A percentile compares a stretch with the other conserved stretches of the same genome.
These are phyloP conservation scores for Corylus americana DNA, from an alignment of 306 rosid genomes.

Conservation along the genomic window DNA sequence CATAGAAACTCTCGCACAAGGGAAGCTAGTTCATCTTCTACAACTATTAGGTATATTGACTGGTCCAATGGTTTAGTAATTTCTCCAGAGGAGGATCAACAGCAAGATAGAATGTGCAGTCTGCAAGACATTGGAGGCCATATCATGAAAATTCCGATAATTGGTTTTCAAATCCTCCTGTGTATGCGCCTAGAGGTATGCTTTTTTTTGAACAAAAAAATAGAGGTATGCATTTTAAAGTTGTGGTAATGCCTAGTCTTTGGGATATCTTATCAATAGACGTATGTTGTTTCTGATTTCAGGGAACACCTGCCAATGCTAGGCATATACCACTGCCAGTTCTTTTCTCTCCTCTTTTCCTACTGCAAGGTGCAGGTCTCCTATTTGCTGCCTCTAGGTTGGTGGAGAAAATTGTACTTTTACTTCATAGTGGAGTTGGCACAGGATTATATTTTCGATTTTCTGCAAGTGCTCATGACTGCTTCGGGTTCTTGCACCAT, in stretches of 20 bases:
- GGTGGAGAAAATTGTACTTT: conserved; percentile 74
- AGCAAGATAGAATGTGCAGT: conserved; percentile 66
- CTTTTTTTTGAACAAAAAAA: too few species aligned
- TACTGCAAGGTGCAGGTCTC: conserved; percentile 82
- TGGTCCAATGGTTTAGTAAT: conserved; percentile 77
- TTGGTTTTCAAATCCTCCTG: conserved; percentile 86
- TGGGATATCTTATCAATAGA: conserved; percentile 19
- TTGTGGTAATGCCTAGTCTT: conserved; percentile 26
- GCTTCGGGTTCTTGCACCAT: conserved; percentile 88
- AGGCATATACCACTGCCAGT: conserved; percentile 65
- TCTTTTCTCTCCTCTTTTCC: conserved; percentile 81
- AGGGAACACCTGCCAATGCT: conserved; percentile 84
- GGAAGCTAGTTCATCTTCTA: conserved; percentile 79
- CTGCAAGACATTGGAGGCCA: conserved; percentile 98
- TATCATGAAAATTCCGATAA: conserved; percentile 84
- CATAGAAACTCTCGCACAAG: conserved; percentile 66
- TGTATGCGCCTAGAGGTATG: conserved; percentile 93
- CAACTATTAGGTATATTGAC: conserved; percentile 79
- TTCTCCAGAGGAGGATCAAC: conserved; percentile 75
- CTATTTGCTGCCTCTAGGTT: conserved; percentile 68
- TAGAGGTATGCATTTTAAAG: conserved; percentile 63
- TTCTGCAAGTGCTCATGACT: conserved; percentile 77
- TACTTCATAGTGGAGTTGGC: conserved; percentile 65
- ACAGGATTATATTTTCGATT: conserved; percentile 69
- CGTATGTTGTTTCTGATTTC: conserved; percentile 39